phyloP scores from a whole-genome alignment of 1,284 basidiomycete genomes.

The Sanghuangporus weigelae region DNA sequence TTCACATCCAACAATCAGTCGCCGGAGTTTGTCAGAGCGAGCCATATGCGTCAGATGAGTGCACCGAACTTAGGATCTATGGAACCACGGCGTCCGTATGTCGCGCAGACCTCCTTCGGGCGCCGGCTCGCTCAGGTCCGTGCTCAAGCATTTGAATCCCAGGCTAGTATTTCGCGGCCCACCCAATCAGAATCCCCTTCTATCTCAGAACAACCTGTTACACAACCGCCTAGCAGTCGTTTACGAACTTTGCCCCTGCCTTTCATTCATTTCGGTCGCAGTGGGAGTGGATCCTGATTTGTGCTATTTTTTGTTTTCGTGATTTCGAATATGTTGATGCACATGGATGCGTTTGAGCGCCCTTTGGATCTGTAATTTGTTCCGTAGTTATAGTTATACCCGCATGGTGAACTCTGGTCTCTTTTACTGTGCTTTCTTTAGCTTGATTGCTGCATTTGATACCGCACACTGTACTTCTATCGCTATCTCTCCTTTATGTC shows the following conservation, averaged over 20 bases:
- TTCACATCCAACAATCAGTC: not conserved
- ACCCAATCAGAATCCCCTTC: slow-evolving; percentile 7
- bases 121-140: slow-evolving; percentile 12
- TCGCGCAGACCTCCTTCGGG: slow-evolving; percentile 15
- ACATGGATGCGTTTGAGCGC: not conserved
- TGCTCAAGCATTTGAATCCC: slow-evolving; percentile 13
- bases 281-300: slow-evolving; percentile 5
- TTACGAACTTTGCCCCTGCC: slow-evolving; percentile 11
- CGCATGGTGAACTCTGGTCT: not conserved
- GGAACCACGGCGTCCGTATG: slow-evolving; percentile 8
- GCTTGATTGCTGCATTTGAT: not conserved
- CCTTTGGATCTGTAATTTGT: slow-evolving; percentile 1
- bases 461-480: not conserved
- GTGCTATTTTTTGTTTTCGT: too few relatives aligned
- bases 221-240: slow-evolving; percentile 2
- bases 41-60: slow-evolving; percentile 16
- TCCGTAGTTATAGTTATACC: not conserved
- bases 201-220: slow-evolving; percentile 4
- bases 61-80: slow-evolving; percentile 5
- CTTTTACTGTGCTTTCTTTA: not conserved
- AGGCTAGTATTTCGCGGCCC: not conserved
- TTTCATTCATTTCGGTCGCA: slow-evolving; percentile 15
- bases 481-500: not conserved
- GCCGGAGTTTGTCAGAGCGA: slow-evolving; percentile 1
- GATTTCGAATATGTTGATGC: too few relatives aligned